Base-by-base conservation (phyloP, 164 flowering plant genomes). In the Saururus chinensis region DNA sequence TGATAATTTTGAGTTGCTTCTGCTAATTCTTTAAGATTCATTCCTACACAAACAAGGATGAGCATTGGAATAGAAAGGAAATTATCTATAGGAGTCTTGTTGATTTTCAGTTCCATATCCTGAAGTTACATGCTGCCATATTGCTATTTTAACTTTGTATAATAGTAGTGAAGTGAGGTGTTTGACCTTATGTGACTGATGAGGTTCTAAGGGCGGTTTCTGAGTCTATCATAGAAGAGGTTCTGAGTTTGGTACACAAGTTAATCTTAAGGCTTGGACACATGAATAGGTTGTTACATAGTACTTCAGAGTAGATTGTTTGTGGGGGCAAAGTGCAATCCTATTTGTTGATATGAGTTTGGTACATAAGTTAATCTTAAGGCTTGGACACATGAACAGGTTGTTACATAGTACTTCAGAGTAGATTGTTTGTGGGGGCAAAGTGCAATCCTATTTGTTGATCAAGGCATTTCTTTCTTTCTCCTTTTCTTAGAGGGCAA, bases 1-100 rank as follows among this genome's bases (percentile, higher is more conserved):
- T 91, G 95, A 70, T 91, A 91, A 75, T 87, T 87, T 64, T 82
- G 79, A 59, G 93, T 96, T 61, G 87, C 89, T 64, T 82, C 88
- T 17, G 81, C 74, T 51, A 95, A 67, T 26, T 80, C 84, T 75
- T 83, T 81, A 62, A 95, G 81, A 73, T 80, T 86, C 35, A 19
- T 8, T 53, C 93, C 99, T 95, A 74, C 23, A 57, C 52, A 51
- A 63, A n/a, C n/a, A 79, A 80, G 77, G 72, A 64, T 64, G 68
- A 64, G 68, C 73, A 64, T 55, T 90, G 89, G 92, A 82, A 64
- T 53, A 79, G 53, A 67, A 93, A 76, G 69, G 95, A 88, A 67
- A 65, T 40, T 23, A 59, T 53, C 30, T 88, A 83, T 70, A 69
- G 61, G 57, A 70, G 60, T 37, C 84, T 78, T 51, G 60, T 61